Evolutionary conservation across 2,329 filamentous ascomycete genomes (phyloP), one percentile per base, ranked within the genome.

Genomic region (Pyrenochaeta sp.): DNA sequence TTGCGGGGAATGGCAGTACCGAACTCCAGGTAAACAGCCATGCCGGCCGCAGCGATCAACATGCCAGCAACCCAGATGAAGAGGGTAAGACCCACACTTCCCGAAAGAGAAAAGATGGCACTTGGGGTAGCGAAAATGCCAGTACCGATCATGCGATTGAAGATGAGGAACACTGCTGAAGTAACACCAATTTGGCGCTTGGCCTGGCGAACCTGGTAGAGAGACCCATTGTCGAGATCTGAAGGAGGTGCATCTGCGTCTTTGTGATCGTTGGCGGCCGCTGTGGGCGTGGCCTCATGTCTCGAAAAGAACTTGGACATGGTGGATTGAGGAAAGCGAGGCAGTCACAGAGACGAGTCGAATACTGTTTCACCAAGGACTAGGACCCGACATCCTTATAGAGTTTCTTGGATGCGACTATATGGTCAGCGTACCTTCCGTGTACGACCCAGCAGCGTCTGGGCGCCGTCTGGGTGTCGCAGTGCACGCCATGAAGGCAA

Each of bases 91-190:
- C 84, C 84, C n/a, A 85, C 78, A 45, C 80, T 84, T 44, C 84
- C 83, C 7, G 77, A 80, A 0, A 82, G 75, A 2, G 68, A 58
- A 37, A 86, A 73, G 51, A 87, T 84, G 27, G 77, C 74, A 28
- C 77, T 77, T 0, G 84, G 83, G 0, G 83, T 86, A 1, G 84
- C 81, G 55, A 86, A 87, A 67, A 87, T 86, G 50, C 84, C 84
- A 8, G 82, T 86, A 28, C 84, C 84, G 43, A 87, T 81, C 72
- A 86, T 82, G 44, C 83, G 80, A 72, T 85, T 85, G 67, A 85
- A 80, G 63, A 86, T 83, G 44, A 62, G 48, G 36, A 61, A 59
- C 6, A 52, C 37, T 6, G 60, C 62, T 24, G 62, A 63, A 6
- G 49, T 55, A 29, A 64, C 48, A 18, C 60, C 58, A 18, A 65